phyloP scores from a whole-genome alignment of 164 flowering plant species.

The Aristolochia fimbriata region DNA sequence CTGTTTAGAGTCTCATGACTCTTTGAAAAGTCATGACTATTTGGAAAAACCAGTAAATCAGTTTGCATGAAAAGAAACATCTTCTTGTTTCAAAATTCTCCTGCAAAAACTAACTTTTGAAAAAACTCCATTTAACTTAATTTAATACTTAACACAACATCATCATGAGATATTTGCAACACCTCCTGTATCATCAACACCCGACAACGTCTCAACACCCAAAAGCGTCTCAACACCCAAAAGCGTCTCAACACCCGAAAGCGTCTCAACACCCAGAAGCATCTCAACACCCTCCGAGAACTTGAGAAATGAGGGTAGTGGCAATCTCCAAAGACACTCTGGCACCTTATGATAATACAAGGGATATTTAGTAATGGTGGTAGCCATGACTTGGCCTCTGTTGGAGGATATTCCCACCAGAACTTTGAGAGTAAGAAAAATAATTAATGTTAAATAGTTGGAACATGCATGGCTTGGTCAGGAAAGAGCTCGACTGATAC shows the following conservation, averaged over 20 bases:
- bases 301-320: neutral
- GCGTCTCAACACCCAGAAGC: no score
- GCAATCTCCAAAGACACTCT: neutral
- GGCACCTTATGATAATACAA: neutral
- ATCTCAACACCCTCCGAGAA: conserved; percentile 8
- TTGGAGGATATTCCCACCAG: neutral
- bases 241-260: no score
- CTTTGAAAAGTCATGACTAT: no score
- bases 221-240: no score
- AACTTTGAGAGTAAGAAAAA: conserved; percentile 12
- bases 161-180: conserved; percentile 4
- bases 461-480: conserved; percentile 12
- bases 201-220: conserved; percentile 11
- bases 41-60: no score
- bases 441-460: conserved; percentile 9
- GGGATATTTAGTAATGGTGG: neutral
- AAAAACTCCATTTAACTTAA: no score
- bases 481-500: conserved; percentile 13
- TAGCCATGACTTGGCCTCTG: neutral
- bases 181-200: conserved; percentile 13
- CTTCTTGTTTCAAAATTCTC: no score
- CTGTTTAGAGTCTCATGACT: no score
- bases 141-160: no score
- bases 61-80: no score
- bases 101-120: no score